Evolutionary conservation across 2,329 filamentous ascomycete species (phyloP).

Genomic region (Elsinoe perseae): DNA sequence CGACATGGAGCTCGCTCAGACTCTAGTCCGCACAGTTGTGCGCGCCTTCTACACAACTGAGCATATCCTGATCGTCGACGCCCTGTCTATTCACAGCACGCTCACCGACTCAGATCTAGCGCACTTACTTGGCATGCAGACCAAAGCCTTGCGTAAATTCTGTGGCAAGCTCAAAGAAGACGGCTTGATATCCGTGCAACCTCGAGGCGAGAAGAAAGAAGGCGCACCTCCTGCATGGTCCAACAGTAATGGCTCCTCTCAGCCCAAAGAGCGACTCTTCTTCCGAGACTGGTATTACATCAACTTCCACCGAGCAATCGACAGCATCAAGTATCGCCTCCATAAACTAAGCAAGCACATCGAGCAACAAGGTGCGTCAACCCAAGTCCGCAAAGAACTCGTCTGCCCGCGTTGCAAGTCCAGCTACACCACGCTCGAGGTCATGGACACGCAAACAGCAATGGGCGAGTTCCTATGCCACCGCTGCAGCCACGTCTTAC

Average conservation of each 20-base stretch:
- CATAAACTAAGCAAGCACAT: constrained; percentile 83
- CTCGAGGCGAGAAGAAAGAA: constrained; percentile 32
- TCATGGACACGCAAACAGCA: constrained; percentile 64
- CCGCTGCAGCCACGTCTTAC: constrained; percentile 60
- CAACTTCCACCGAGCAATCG: constrained; percentile 87
- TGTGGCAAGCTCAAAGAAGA: constrained; percentile 80
- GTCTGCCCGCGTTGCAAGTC: constrained; percentile 72
- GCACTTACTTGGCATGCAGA: constrained; percentile 78
- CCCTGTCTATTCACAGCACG: constrained; percentile 63
- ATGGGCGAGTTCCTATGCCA: constrained; percentile 65
- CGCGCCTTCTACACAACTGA: constrained; percentile 82
- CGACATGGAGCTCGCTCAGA: constrained; percentile 57
- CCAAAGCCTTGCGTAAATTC: constrained; percentile 84
- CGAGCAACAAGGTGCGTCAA: constrained; percentile 71
- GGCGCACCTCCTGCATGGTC: constrained; percentile 23
- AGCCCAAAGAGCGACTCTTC: constrained; percentile 29
- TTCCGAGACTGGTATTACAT: constrained; percentile 90
- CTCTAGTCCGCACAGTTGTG: constrained; percentile 75
- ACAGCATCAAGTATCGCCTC: constrained; percentile 91
- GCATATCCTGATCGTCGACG: constrained; percentile 74
- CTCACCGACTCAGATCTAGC: constrained; percentile 83
- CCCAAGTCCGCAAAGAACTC: constrained; percentile 81
- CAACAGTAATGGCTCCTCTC: constrained; percentile 17
- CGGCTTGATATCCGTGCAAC: constrained; percentile 72
- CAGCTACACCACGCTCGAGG: constrained; percentile 85